Percentiles rank a stretch among this genome's conserved stretches.
These are phyloP conservation scores for Anisodus acutangulus DNA, from an alignment of 257 asterid species.

Conservation along the genomic window DNA sequence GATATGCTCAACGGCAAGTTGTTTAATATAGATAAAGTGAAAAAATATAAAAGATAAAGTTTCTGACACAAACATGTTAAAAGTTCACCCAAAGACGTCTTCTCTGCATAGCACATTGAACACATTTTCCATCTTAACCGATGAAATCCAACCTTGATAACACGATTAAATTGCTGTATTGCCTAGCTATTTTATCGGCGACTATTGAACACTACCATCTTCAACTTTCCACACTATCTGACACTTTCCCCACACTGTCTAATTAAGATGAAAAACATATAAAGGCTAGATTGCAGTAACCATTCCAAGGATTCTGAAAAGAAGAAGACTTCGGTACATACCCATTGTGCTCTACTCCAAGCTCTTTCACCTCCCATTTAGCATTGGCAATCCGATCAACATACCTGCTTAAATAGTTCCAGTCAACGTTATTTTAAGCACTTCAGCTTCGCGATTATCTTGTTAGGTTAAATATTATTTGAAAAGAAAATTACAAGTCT, in stretches of 20 bases:
- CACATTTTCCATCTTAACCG: slow-evolving; percentile 8
- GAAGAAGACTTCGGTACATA: slow-evolving; percentile 40
- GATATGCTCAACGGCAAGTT: not conserved
- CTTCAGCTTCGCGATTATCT: not conserved
- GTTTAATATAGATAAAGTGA: slow-evolving; percentile 13
- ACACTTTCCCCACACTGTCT: not conserved
- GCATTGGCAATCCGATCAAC: slow-evolving; percentile 89
- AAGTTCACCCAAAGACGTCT: not conserved
- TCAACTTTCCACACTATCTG: not conserved
- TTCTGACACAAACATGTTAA: slow-evolving; percentile 18
- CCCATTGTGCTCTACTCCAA: slow-evolving; percentile 98
- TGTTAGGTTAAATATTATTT: slow-evolving; percentile 2
- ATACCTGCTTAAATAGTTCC: slow-evolving; percentile 68
- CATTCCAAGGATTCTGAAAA: slow-evolving; percentile 15
- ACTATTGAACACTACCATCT: not conserved
- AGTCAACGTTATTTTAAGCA: slow-evolving; percentile 30
- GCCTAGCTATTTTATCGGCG: not conserved
- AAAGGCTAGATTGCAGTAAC: slow-evolving; percentile 8
- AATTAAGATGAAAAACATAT: not conserved
- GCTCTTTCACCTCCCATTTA: slow-evolving; percentile 99
- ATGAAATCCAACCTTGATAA: slow-evolving; percentile 4
- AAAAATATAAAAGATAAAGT: not conserved
- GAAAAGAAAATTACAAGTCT: not conserved
- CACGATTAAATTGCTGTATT: not conserved
- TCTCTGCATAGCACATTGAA: not conserved